These are phyloP conservation scores for Capsicum rhomboideum DNA, from an alignment of 257 asterid species.

Conservation along the genomic window DNA sequence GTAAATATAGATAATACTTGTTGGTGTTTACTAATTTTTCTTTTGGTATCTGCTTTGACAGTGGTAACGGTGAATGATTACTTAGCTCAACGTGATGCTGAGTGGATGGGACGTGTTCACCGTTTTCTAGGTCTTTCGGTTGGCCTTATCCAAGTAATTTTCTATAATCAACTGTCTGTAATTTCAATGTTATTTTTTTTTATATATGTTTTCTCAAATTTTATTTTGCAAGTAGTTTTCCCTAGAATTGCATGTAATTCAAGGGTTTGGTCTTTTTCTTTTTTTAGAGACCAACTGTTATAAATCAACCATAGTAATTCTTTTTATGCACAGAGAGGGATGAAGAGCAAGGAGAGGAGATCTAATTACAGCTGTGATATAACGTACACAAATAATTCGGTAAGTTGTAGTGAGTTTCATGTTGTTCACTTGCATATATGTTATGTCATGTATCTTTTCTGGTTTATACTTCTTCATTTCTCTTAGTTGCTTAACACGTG, in stretches of 20 bases:
- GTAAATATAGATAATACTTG: not conserved
- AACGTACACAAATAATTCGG: conserved; percentile 91
- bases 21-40: conserved; percentile 2
- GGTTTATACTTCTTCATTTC: not conserved
- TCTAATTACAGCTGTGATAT: conserved; percentile 80
- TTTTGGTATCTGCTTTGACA: conserved; percentile 25
- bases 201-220: not conserved
- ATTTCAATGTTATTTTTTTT: not conserved
- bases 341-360: conserved; percentile 62
- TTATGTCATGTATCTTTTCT: not conserved
- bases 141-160: conserved; percentile 90
- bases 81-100: conserved; percentile 98
- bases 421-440: not conserved
- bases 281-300: not conserved
- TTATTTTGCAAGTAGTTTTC: not conserved
- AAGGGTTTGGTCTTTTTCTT: not conserved
- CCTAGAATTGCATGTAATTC: not conserved
- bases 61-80: conserved; percentile 97
- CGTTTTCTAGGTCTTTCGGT: conserved; percentile 95
- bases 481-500: not conserved
- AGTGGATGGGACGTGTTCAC: conserved; percentile 99
- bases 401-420: conserved; percentile 22
- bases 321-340: conserved; percentile 55
- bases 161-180: not conserved
- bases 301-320: conserved; percentile 5